These are phyloP conservation scores for Monsonia emarginata DNA, from an alignment of 441 rosid species.

Conservation along the genomic window DNA sequence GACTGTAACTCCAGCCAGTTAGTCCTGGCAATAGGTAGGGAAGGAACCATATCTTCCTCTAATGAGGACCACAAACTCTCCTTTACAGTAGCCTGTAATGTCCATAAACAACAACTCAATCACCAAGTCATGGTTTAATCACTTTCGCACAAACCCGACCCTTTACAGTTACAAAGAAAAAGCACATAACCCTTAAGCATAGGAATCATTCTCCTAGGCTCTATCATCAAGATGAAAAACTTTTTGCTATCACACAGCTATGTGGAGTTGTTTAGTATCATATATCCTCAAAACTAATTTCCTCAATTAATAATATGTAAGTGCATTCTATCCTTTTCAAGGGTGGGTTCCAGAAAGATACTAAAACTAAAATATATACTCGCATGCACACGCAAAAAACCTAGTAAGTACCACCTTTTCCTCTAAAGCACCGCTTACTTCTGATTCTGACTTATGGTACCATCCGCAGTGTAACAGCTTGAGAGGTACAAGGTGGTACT, in stretches of 20 bases:
- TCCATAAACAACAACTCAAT: constrained; percentile 7
- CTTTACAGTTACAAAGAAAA: not conserved
- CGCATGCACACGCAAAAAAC: not conserved
- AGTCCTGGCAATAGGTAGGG: constrained; percentile 54
- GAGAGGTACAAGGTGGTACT: not conserved
- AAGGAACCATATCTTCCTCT: constrained; percentile 88
- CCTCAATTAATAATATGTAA: not conserved
- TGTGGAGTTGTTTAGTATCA: not conserved
- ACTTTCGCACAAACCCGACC: constrained; percentile 10
- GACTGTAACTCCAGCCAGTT: constrained; percentile 97
- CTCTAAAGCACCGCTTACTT: not conserved
- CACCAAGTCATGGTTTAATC: constrained; percentile 13
- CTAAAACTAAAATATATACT: not conserved
- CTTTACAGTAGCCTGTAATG: constrained; percentile 50
- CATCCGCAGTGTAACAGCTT: not conserved
- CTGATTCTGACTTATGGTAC: too few relatives aligned
- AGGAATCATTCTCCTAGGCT: not conserved
- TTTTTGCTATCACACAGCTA: constrained; percentile 2
- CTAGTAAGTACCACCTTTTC: not conserved
- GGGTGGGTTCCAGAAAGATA: not conserved
- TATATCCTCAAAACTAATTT: not conserved
- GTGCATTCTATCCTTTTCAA: not conserved
- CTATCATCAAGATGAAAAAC: not conserved
- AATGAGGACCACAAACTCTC: constrained; percentile 77
- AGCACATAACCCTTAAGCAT: not conserved